Conservation (phyloP, 73 alveolate genomes). For the Tetrahymena borealis region DNA sequence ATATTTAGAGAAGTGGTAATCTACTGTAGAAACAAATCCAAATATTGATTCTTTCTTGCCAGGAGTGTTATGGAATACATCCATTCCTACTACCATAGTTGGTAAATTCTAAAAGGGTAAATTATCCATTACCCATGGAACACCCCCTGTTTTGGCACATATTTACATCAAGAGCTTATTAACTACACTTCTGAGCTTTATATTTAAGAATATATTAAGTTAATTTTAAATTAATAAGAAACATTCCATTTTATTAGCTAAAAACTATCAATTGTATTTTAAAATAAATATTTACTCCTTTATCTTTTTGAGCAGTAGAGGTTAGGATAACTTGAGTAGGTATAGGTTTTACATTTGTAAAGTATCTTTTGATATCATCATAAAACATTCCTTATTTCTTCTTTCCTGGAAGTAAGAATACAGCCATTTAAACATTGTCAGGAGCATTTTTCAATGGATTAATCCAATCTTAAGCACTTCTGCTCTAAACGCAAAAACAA, state of each 20-base stretch:
- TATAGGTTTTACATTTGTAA: constrained; percentile 65
- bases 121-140: constrained; percentile 92
- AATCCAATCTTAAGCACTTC: constrained; percentile 56
- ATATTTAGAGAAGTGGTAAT: constrained; percentile 49
- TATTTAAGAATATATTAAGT: no score
- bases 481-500: constrained; percentile 31
- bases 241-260: neutral
- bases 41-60: constrained; percentile 50
- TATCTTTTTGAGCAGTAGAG: constrained; percentile 66
- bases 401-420: constrained; percentile 78
- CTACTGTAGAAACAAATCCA: constrained; percentile 60
- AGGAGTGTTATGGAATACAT: constrained; percentile 55
- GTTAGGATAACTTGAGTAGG: constrained; percentile 82
- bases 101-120: constrained; percentile 78
- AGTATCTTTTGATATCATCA: constrained; percentile 74
- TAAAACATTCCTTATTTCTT: constrained; percentile 76
- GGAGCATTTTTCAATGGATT: constrained; percentile 27
- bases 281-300: constrained; percentile 19
- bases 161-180: constrained; percentile 85
- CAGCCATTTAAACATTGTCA: constrained; percentile 44
- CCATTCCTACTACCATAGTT: constrained; percentile 82
- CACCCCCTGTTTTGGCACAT: constrained; percentile 90
- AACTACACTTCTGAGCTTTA: constrained; percentile 75
- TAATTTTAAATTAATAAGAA: neutral
- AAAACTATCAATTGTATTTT: no score